phyloP scores from a whole-genome alignment of 345 rosid genomes.

The Dimocarpus longan region DNA sequence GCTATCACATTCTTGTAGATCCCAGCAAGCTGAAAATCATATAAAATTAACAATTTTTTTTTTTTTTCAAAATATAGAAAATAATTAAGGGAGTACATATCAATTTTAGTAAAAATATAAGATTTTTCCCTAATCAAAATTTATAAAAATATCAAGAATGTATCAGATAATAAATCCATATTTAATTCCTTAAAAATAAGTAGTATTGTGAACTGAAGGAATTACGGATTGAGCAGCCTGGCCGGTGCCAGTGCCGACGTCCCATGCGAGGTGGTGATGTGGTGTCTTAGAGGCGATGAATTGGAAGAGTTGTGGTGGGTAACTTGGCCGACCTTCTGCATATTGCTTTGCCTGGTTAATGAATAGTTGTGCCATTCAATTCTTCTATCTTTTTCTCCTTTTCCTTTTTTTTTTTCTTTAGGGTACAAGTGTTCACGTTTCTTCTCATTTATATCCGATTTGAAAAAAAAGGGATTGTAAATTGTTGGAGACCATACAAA shows the following conservation, averaged over 20 bases:
- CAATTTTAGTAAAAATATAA: too few species aligned
- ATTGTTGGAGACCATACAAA: too few species aligned
- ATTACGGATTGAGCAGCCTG: conserved; percentile 77
- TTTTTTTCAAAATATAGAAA: too few species aligned
- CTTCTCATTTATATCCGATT: too few species aligned
- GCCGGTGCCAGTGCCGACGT: conserved; percentile 86
- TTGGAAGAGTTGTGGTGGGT: conserved; percentile 63
- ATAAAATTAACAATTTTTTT: neutral
- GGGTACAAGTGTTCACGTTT: too few species aligned
- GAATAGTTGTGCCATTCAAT: conserved; percentile 84
- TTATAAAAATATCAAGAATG: too few species aligned
- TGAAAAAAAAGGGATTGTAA: too few species aligned
- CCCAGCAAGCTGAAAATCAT: conserved; percentile 51
- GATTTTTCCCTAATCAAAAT: too few species aligned
- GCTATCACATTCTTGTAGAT: conserved; percentile 71
- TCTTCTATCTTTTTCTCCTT: neutral
- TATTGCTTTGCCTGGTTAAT: conserved; percentile 77
- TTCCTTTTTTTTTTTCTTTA: too few species aligned
- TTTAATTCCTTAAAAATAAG: too few species aligned
- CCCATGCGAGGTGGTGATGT: conserved; percentile 77
- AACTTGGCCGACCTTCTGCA: conserved; percentile 60
- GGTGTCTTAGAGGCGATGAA: conserved; percentile 78
- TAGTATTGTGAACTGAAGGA: neutral
- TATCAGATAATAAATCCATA: too few species aligned
- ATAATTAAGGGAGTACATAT: too few species aligned